These are phyloP conservation scores for Pleurozium schreberi DNA, from an alignment of 225 moss, liverwort and hornwort genomes.

Conservation along the genomic window DNA sequence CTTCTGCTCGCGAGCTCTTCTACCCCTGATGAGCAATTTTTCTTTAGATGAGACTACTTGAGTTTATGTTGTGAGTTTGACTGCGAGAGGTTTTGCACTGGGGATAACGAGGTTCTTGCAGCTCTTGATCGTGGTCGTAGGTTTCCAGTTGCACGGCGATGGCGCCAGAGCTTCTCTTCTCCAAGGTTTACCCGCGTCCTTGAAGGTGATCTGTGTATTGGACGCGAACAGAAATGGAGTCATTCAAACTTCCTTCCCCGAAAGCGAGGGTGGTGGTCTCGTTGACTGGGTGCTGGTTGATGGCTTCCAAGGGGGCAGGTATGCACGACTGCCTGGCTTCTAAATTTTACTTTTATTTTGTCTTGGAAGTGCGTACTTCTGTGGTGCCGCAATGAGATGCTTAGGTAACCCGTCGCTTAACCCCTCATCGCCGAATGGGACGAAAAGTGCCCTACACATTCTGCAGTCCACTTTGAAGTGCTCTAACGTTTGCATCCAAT, in stretches of 20 bases:
- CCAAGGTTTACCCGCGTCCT: constrained; percentile 26
- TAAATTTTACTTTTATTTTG: not conserved
- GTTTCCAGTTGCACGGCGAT: constrained; percentile 67
- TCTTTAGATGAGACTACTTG: not conserved
- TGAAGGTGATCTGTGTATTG: constrained; percentile 73
- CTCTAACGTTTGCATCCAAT: no score
- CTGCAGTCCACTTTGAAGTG: no score
- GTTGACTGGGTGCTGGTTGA: constrained; percentile 78
- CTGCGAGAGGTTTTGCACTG: not conserved
- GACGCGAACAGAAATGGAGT: constrained; percentile 57
- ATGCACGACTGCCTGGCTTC: no score
- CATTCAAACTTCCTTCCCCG: constrained; percentile 53
- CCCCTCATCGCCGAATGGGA: no score
- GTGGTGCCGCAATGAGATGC: not conserved
- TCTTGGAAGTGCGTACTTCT: not conserved
- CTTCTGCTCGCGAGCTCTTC: not conserved
- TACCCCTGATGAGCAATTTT: not conserved
- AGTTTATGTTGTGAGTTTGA: not conserved
- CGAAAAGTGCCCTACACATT: no score
- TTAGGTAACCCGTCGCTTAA: not conserved
- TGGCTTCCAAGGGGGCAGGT: no score
- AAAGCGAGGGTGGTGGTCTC: constrained; percentile 11
- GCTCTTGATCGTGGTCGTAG: not conserved
- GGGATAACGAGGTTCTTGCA: not conserved
- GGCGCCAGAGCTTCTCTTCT: constrained; percentile 51